phyloP scores from a whole-genome alignment of 1,284 basidiomycete genomes.

The Sporisorium sorghi region DNA sequence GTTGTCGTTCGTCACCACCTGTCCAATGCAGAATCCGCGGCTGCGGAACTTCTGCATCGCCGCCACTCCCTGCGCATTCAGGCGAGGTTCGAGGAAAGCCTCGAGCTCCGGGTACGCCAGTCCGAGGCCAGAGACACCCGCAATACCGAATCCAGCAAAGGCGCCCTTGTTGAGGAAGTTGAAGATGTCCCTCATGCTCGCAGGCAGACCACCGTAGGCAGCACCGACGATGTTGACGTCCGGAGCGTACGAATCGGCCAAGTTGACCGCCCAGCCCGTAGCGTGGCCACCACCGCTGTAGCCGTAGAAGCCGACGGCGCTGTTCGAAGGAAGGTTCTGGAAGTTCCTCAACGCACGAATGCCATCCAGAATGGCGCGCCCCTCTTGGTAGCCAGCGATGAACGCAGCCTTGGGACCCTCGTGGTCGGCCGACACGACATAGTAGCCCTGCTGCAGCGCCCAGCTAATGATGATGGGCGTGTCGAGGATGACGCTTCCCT shows the following conservation, averaged over 20 bases:
- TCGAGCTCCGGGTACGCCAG: slow-evolving; percentile 46
- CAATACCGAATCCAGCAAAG: slow-evolving; percentile 57
- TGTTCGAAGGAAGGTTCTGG: slow-evolving; percentile 30
- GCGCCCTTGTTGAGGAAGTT: slow-evolving; percentile 42
- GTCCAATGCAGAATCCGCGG: slow-evolving; percentile 34
- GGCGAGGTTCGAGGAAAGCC: slow-evolving; percentile 15
- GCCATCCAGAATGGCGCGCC: slow-evolving; percentile 54
- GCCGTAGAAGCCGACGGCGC: slow-evolving; percentile 44
- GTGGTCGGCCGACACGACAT: slow-evolving; percentile 62
- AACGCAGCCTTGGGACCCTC: slow-evolving; percentile 51
- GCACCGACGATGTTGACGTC: slow-evolving; percentile 60
- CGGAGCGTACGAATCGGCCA: slow-evolving; percentile 49
- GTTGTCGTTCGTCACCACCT: slow-evolving; percentile 26
- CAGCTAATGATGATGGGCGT: slow-evolving; percentile 47
- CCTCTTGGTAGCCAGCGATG: slow-evolving; percentile 57
- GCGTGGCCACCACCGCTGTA: slow-evolving; percentile 61
- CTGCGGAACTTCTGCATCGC: slow-evolving; percentile 23
- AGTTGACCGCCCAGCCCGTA: slow-evolving; percentile 49
- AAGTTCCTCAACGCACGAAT: slow-evolving; percentile 50
- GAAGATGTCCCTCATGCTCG: slow-evolving; percentile 46
- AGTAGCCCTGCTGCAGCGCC: slow-evolving; percentile 59
- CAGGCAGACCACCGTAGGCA: slow-evolving; percentile 60
- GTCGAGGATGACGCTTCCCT: slow-evolving; percentile 29
- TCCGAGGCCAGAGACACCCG: slow-evolving; percentile 51
- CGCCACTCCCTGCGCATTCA: slow-evolving; percentile 33